Evolutionary conservation across 2,329 filamentous ascomycete genomes (phyloP).

Genomic region (Phyllosticta citribraziliensis): DNA sequence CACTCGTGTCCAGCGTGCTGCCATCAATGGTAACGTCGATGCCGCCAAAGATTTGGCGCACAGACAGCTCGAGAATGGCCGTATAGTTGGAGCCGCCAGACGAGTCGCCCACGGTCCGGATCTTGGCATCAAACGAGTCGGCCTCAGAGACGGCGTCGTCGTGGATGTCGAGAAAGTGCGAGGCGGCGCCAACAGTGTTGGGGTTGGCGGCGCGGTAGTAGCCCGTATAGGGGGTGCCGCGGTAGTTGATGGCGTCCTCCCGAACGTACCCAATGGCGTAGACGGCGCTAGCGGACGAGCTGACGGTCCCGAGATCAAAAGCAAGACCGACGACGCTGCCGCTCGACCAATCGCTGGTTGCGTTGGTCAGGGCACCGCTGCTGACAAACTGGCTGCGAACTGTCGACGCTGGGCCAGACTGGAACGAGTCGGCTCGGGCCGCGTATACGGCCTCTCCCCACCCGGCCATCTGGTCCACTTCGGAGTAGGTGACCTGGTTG

Average conservation of each 20-base stretch:
- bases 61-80: slow-evolving; percentile 32
- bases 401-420: slow-evolving; percentile 20
- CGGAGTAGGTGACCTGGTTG: slow-evolving; percentile 23
- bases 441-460: slow-evolving; percentile 35
- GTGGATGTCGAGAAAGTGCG: slow-evolving; percentile 33
- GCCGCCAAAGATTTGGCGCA: slow-evolving; percentile 32
- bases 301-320: slow-evolving; percentile 30
- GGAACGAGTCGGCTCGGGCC: slow-evolving; percentile 23
- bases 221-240: slow-evolving; percentile 29
- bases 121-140: slow-evolving; percentile 19
- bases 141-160: slow-evolving; percentile 27
- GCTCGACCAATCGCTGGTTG: slow-evolving; percentile 18
- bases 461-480: slow-evolving; percentile 31
- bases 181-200: slow-evolving; percentile 24
- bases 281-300: slow-evolving; percentile 21
- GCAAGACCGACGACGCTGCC: slow-evolving; percentile 28
- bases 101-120: neutral
- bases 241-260: slow-evolving; percentile 32
- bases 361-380: slow-evolving; percentile 21
- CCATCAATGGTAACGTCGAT: slow-evolving; percentile 32
- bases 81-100: slow-evolving; percentile 31
- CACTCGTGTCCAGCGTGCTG: slow-evolving; percentile 21
- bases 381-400: slow-evolving; percentile 24
- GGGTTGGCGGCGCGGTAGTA: slow-evolving; percentile 31
- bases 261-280: slow-evolving; percentile 35